phyloP scores from a whole-genome alignment of 2,329 filamentous ascomycete species.

The Cladophialophora chaetospira region DNA sequence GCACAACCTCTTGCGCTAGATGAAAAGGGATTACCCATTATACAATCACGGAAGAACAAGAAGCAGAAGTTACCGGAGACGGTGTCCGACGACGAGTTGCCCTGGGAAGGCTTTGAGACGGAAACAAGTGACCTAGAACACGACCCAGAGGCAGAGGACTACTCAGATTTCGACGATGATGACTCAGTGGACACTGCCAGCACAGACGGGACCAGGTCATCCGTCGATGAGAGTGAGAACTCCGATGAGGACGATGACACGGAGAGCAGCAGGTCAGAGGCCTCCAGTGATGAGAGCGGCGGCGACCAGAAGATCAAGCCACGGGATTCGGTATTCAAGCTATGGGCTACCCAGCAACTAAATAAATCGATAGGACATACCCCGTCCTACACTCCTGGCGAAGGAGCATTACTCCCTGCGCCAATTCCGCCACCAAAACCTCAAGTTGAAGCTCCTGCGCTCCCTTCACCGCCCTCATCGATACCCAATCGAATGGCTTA shows the following conservation, averaged over 20 bases:
- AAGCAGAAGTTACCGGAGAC: slow-evolving; percentile 50
- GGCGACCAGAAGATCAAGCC: slow-evolving; percentile 42
- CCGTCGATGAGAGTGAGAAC: slow-evolving; percentile 35
- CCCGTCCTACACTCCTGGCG: slow-evolving; percentile 41
- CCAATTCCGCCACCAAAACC: slow-evolving; percentile 12
- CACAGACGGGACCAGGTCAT: slow-evolving; percentile 4
- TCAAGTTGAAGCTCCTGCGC: background rate
- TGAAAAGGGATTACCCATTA: slow-evolving; percentile 74
- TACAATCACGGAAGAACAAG: slow-evolving; percentile 71
- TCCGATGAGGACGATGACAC: slow-evolving; percentile 36
- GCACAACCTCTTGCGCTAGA: slow-evolving; percentile 84
- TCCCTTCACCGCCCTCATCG: background rate
- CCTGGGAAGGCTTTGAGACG: slow-evolving; percentile 50
- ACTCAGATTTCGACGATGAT: slow-evolving; percentile 17
- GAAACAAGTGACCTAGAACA: slow-evolving; percentile 37
- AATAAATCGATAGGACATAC: slow-evolving; percentile 77
- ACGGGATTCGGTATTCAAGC: slow-evolving; percentile 75
- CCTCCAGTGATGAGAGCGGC: slow-evolving; percentile 41
- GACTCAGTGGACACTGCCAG: slow-evolving; percentile 35
- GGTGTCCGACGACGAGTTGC: slow-evolving; percentile 43
- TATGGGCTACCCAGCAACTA: slow-evolving; percentile 84
- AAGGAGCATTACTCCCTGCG: slow-evolving; percentile 42
- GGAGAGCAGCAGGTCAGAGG: slow-evolving; percentile 34
- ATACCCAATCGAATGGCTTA: slow-evolving; percentile 65
- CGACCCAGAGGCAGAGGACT: slow-evolving; percentile 24